Evolutionary conservation across 73 alveolate species (phyloP).

Genomic region (Paramecium primaurelia): DNA sequence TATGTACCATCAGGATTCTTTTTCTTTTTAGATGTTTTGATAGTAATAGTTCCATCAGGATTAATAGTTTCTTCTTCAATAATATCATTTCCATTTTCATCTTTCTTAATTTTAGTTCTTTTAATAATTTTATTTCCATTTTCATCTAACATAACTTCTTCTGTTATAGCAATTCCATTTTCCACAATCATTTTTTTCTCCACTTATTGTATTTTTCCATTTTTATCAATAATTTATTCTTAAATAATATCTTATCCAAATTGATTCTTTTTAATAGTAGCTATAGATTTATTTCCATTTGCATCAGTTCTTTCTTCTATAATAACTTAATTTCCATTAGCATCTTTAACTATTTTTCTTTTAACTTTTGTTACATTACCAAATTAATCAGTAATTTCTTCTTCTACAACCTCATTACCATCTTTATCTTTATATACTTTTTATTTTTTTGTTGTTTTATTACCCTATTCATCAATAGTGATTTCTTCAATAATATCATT

Average conservation of each 20-base stretch:
- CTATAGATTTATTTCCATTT: conserved; percentile 46
- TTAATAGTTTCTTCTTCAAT: neutral
- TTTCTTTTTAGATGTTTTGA: neutral
- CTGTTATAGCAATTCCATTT: conserved; percentile 10
- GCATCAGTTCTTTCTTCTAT: conserved; percentile 53
- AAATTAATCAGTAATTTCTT: neutral
- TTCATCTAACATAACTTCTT: conserved; percentile 52
- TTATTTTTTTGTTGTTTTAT: conserved; percentile 17
- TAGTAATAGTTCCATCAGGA: conserved; percentile 25
- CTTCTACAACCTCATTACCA: conserved; percentile 44
- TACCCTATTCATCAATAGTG: conserved; percentile 44
- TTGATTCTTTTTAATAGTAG: conserved; percentile 51
- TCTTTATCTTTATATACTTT: conserved; percentile 48
- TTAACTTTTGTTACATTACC: neutral
- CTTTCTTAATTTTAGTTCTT: conserved; percentile 42
- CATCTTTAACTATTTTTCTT: conserved; percentile 54
- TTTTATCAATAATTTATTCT: conserved; percentile 43
- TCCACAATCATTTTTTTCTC: conserved; percentile 1
- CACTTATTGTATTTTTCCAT: conserved; percentile 8
- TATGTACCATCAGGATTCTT: neutral
- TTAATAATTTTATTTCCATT: conserved; percentile 46
- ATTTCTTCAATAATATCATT: conserved; percentile 58
- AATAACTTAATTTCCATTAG: conserved; percentile 55
- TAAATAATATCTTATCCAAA: conserved; percentile 34
- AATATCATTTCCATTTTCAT: conserved; percentile 55